Evolutionary conservation across 176 grass and related monocot genomes (phyloP), one percentile per base, ranked within the genome.

Genomic region (Lolium rigidum): DNA sequence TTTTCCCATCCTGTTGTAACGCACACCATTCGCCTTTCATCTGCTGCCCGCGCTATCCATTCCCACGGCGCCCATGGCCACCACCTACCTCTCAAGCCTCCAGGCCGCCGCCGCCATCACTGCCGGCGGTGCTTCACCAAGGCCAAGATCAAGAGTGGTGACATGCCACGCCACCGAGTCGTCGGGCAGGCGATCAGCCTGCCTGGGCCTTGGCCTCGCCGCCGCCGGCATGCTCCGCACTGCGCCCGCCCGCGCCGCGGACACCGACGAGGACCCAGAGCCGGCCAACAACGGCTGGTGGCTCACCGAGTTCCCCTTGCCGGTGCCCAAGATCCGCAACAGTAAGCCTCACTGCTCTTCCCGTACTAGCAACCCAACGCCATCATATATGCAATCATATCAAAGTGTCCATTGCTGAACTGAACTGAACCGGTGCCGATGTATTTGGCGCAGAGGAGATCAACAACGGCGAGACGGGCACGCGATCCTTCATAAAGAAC

Each of bases 281-380:
- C 85, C 75, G 31, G 89, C 86, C 15, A 90, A 94, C 78, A 96
- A 96, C 59, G 93, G 95, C 15, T 90, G 90, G 89, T 98, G 95
- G 95, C 72, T 92, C 48, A 92, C 88, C 17, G 91, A 89, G 76
- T 91, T 91, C 80, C 95, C 95, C 14, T 65, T 95, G 74, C 93
- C 85, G 0, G 76, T 84, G 85, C 93, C 88, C 25, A 92, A 83
- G 14, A 89, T 95, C 47, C 44, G 13, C 15, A 95, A 80, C 86
- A 87, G 89, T 95, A 82, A 90, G 86, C 17, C 43, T 28, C 31
- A 86, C 90, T 1, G 25, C 2, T 11, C 77, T 46, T 47, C 15
- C 63, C 63, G n/a, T n/a, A n/a, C n/a, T n/a, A n/a, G n/a, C n/a
- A n/a, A n/a, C n/a, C n/a, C n/a, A n/a, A n/a, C n/a, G n/a, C n/a